Evolutionary conservation across 495 filamentous ascomycete genomes (phyloP).

Genomic region (Pyrenopolyporus hunteri): DNA sequence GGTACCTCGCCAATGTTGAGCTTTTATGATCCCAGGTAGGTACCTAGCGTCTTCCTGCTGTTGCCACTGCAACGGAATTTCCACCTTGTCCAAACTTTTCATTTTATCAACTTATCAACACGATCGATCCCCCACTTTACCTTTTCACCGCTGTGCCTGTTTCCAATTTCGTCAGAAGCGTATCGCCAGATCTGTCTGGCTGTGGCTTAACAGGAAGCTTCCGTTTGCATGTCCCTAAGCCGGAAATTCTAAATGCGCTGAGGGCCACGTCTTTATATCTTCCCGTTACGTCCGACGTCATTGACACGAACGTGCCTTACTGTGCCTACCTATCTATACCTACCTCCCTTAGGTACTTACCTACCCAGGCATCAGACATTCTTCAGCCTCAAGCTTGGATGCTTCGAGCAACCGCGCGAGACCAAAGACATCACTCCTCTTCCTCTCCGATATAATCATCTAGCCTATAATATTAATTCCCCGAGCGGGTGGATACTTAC

Average conservation of each 20-base stretch:
- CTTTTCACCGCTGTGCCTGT: constrained; percentile 7
- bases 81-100: constrained; percentile 28
- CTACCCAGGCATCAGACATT: too few relatives aligned
- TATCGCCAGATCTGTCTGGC: constrained; percentile 8
- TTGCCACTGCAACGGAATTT: constrained; percentile 38
- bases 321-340: too few relatives aligned
- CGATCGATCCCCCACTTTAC: constrained; percentile 19
- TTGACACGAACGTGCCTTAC: neutral
- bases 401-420: constrained; percentile 2
- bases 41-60: constrained; percentile 12
- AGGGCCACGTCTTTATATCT: constrained; percentile 1
- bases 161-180: constrained; percentile 1
- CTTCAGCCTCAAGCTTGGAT: neutral
- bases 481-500: neutral
- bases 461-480: neutral
- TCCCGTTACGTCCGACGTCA: constrained; percentile 14
- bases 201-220: neutral
- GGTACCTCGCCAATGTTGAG: too few relatives aligned
- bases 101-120: constrained; percentile 17
- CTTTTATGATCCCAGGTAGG: too few relatives aligned
- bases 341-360: too few relatives aligned
- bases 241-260: constrained; percentile 3
- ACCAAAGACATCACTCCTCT: neutral
- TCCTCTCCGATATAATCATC: neutral
- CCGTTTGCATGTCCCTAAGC: neutral